Evolutionary conservation across 164 flowering plant species (phyloP).

Genomic region (Tinospora cordifolia): DNA sequence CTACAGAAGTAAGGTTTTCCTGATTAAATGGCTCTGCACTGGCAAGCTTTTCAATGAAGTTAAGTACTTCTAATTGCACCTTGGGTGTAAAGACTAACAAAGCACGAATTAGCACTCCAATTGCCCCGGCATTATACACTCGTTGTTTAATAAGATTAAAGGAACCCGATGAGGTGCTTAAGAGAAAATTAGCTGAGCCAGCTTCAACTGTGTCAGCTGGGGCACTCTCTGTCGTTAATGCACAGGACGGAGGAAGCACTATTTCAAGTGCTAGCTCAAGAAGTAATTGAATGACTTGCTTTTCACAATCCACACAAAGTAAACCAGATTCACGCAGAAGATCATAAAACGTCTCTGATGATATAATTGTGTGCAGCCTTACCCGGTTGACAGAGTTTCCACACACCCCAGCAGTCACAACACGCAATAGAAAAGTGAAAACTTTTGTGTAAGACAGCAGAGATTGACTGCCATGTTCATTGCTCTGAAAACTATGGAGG

Average conservation of each 20-base stretch:
- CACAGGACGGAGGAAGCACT: slow-evolving; percentile 66
- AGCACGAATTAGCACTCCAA: slow-evolving; percentile 70
- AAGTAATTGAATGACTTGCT: slow-evolving; percentile 78
- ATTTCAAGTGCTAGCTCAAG: slow-evolving; percentile 94
- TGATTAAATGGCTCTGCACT: slow-evolving; percentile 78
- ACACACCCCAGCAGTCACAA: slow-evolving; percentile 75
- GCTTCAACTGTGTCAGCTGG: slow-evolving; percentile 32
- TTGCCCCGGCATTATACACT: slow-evolving; percentile 86
- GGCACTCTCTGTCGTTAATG: slow-evolving; percentile 36
- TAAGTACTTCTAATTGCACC: slow-evolving; percentile 78
- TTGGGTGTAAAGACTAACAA: slow-evolving; percentile 83
- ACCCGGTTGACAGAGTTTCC: slow-evolving; percentile 67
- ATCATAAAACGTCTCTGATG: slow-evolving; percentile 83
- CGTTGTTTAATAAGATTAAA: slow-evolving; percentile 56
- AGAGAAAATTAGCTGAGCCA: slow-evolving; percentile 41
- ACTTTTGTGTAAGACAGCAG: slow-evolving; percentile 46
- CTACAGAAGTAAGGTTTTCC: slow-evolving; percentile 92
- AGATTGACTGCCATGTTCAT: slow-evolving; percentile 40
- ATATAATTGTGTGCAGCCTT: slow-evolving; percentile 59
- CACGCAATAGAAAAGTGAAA: slow-evolving; percentile 72
- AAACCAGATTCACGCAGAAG: slow-evolving; percentile 87
- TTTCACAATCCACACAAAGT: slow-evolving; percentile 82
- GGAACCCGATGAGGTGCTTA: slow-evolving; percentile 49
- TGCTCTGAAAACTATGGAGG: slow-evolving; percentile 76
- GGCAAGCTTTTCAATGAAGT: slow-evolving; percentile 75